Evolutionary conservation across 2,329 filamentous ascomycete genomes (phyloP).

Genomic region (Arthroderma sp.): DNA sequence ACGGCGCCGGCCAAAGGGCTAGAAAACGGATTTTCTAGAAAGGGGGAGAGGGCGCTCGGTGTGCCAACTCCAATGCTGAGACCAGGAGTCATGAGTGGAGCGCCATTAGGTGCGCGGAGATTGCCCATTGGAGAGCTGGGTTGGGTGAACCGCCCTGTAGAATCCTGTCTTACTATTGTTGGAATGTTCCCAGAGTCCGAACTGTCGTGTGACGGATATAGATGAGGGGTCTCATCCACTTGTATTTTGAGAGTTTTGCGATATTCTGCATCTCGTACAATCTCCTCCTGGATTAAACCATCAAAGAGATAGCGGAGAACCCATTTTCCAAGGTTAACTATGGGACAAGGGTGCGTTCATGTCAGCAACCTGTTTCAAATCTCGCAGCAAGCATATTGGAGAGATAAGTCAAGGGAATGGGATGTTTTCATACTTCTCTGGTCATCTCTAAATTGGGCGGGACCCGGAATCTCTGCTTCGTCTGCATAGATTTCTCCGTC

Average conservation of each 20-base stretch:
- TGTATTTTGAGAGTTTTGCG: slow-evolving; percentile 55
- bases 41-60: slow-evolving; percentile 30
- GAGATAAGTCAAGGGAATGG: too few relatives aligned
- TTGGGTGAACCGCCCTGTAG: not conserved
- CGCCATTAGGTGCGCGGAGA: slow-evolving; percentile 49
- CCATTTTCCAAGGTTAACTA: slow-evolving; percentile 95
- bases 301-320: slow-evolving; percentile 84
- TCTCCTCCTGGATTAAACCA: slow-evolving; percentile 78
- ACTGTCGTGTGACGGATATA: too few relatives aligned
- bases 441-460: slow-evolving; percentile 76
- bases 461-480: slow-evolving; percentile 60
- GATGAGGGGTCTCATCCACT: slow-evolving; percentile 35
- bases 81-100: slow-evolving; percentile 57
- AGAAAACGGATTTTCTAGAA: slow-evolving; percentile 16
- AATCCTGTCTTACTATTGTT: slow-evolving; percentile 6
- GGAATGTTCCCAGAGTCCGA: slow-evolving; percentile 27
- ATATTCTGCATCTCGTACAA: slow-evolving; percentile 62
- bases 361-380: slow-evolving; percentile 1
- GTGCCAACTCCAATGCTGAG: slow-evolving; percentile 67
- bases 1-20: slow-evolving; percentile 23
- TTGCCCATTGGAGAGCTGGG: slow-evolving; percentile 29
- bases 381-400: not conserved
- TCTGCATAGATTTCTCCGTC: slow-evolving; percentile 97
- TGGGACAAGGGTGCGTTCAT: not conserved
- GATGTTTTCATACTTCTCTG: slow-evolving; percentile 59